Evolutionary conservation across 116 monocot species (phyloP), one percentile per base, ranked within the genome.

Genomic region (Cymodocea nodosa): DNA sequence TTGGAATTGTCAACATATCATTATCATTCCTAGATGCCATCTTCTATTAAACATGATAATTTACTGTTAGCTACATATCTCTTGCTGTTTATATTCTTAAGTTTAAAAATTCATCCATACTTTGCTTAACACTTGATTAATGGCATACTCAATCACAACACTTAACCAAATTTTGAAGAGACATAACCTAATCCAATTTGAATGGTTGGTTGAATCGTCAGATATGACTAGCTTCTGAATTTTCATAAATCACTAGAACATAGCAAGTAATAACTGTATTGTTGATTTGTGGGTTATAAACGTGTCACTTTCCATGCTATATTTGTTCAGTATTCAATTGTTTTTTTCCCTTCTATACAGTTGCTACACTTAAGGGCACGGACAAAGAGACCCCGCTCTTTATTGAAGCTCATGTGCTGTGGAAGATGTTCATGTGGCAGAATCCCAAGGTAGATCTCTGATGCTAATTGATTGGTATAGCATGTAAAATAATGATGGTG

Each of bases 351-450:
- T 30, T 71, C 11, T 70, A 49, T 74, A 36, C 85, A 89, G 89
- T 67, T 83, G 8, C 71, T 74, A 35, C 71, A 34, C 11, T 35
- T 81, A 50, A 82, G 73, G 72, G 64, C 79, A 9, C 73, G 71
- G 66, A 62, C 60, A 30, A 69, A 37, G 63, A 86, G 76, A 59
- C 56, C 86, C 24, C 71, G 52, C 1, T 74, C 75, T 39, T 39
- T 90, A 12, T 65, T 83, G 59, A 90, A 73, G 50, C 52, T 83
- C 35, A 60, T 87, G 15, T 56, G 75, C 2, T 91, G 91, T 60
- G 83, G 84, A 71, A 84, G 76, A 74, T 84, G 87, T 68, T 55
- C 76, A 59, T 71, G 24, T 68, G 58, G 71, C 17, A 74, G 68
- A 75, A 80, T 73, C 63, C 74, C 63, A 35, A 70, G 77, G 70